These are phyloP conservation scores for Rhynchospora tenuis DNA, from an alignment of 176 grass and related monocot genomes.

Conservation along the genomic window DNA sequence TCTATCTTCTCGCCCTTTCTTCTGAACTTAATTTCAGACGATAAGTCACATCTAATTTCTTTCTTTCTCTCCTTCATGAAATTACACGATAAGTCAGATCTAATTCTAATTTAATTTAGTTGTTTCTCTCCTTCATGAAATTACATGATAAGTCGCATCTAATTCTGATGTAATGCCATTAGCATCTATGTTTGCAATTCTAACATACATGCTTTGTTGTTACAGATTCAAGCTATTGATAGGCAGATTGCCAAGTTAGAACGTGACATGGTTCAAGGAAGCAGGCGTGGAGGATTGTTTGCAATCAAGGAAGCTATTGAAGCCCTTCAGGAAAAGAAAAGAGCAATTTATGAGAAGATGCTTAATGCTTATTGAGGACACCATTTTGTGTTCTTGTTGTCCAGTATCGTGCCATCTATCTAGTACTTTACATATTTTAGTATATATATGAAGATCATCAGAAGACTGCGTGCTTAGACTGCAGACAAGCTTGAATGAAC, in stretches of 20 bases:
- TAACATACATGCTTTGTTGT: background rate
- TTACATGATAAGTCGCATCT: background rate
- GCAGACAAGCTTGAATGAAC: background rate
- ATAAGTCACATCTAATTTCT: too few relatives aligned
- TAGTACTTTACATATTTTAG: background rate
- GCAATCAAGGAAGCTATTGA: slow-evolving; percentile 22
- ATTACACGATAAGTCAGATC: background rate
- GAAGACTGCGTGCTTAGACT: background rate
- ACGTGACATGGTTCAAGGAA: background rate
- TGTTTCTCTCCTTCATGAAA: background rate
- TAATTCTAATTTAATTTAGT: background rate
- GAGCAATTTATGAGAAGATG: slow-evolving; percentile 20
- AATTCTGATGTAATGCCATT: background rate
- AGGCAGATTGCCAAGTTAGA: slow-evolving; percentile 18
- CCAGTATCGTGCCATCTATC: background rate
- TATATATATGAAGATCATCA: background rate
- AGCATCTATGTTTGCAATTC: background rate
- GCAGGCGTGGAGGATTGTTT: background rate
- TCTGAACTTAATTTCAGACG: background rate
- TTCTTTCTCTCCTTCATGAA: background rate
- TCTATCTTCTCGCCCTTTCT: too few relatives aligned
- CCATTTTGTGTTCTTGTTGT: background rate
- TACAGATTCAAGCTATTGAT: slow-evolving; percentile 31
- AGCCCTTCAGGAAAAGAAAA: background rate
- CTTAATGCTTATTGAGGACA: background rate